These are phyloP conservation scores for Podila clonocystis DNA, from an alignment of 192 early-diverging fungal genomes.

Conservation along the genomic window DNA sequence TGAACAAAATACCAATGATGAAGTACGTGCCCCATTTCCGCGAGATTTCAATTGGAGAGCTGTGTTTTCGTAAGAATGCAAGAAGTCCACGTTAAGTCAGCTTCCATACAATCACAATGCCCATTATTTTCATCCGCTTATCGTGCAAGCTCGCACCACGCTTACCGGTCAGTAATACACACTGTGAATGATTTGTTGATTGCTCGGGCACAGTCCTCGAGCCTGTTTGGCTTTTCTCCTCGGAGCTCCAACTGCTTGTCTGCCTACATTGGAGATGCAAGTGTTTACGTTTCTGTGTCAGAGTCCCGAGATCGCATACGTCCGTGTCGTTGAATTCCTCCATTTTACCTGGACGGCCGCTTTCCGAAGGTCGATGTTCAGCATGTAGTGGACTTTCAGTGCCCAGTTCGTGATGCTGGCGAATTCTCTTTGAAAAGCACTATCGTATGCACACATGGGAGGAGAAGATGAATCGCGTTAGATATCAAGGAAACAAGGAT, in stretches of 20 bases:
- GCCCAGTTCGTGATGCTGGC: slow-evolving; percentile 62
- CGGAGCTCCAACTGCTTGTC: slow-evolving; percentile 54
- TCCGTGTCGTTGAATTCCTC: too few species aligned
- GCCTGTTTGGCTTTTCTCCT: slow-evolving; percentile 60
- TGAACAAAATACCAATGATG: slow-evolving; percentile 87
- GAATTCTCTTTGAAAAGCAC: slow-evolving; percentile 62
- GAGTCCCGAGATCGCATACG: background rate
- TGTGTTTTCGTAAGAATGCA: background rate
- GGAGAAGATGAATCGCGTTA: background rate
- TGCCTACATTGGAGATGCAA: slow-evolving; percentile 45
- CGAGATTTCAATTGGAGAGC: slow-evolving; percentile 60
- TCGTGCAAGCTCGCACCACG: background rate
- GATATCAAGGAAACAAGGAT: background rate
- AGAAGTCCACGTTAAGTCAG: slow-evolving; percentile 6
- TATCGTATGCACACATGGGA: slow-evolving; percentile 15
- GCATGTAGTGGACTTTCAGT: slow-evolving; percentile 67
- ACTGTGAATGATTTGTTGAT: slow-evolving; percentile 91
- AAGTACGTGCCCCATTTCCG: slow-evolving; percentile 95
- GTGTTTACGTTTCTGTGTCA: background rate
- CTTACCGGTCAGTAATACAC: slow-evolving; percentile 89
- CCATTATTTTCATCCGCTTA: background rate
- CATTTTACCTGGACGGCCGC: slow-evolving; percentile 58
- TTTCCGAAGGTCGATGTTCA: slow-evolving; percentile 67
- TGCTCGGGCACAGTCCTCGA: slow-evolving; percentile 86
- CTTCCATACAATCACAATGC: background rate